phyloP scores from a whole-genome alignment of 2,329 filamentous ascomycete species.

The Colletotrichum sp. region DNA sequence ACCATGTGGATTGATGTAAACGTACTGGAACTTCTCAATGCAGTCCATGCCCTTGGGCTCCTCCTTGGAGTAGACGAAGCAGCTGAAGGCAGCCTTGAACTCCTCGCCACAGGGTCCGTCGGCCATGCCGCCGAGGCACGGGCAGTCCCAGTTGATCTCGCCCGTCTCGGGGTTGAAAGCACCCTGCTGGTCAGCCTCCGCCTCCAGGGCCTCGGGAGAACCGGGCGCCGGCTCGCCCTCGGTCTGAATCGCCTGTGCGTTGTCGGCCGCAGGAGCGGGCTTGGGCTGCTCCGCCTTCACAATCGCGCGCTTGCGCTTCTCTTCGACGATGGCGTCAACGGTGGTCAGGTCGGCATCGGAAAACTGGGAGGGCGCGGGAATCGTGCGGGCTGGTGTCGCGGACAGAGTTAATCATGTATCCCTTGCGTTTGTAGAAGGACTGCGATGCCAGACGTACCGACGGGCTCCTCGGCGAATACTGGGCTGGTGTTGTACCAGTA shows the following conservation, averaged over 20 bases:
- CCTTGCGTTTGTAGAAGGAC: not conserved
- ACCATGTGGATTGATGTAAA: conserved; percentile 24
- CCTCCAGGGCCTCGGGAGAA: conserved; percentile 66
- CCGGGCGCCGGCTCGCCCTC: conserved; percentile 25
- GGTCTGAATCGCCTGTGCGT: conserved; percentile 21
- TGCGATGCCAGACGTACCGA: conserved; percentile 60
- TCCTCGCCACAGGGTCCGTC: conserved; percentile 94
- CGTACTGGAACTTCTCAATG: conserved; percentile 96
- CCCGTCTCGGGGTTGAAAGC: conserved; percentile 98
- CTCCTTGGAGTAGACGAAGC: conserved; percentile 93
- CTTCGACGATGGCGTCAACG: conserved; percentile 69
- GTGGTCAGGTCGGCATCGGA: conserved; percentile 65
- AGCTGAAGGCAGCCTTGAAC: conserved; percentile 96
- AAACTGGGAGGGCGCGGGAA: conserved; percentile 55
- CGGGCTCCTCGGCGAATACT: conserved; percentile 83
- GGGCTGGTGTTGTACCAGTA: conserved; percentile 96
- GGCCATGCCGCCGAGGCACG: conserved; percentile 96
- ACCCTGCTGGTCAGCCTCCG: conserved; percentile 84
- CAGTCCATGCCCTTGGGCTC: conserved; percentile 98
- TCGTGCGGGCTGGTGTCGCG: conserved; percentile 30
- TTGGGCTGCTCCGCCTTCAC: conserved; percentile 31
- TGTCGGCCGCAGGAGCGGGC: conserved; percentile 22
- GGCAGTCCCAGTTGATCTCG: conserved; percentile 99
- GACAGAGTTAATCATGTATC: conserved; percentile 10
- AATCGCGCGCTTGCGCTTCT: conserved; percentile 60